Percentiles rank a stretch among this genome's conserved stretches.
Evolutionary conservation across 192 early-diverging fungal genomes (phyloP).

Genomic region (Allomyces macrogynus): DNA sequence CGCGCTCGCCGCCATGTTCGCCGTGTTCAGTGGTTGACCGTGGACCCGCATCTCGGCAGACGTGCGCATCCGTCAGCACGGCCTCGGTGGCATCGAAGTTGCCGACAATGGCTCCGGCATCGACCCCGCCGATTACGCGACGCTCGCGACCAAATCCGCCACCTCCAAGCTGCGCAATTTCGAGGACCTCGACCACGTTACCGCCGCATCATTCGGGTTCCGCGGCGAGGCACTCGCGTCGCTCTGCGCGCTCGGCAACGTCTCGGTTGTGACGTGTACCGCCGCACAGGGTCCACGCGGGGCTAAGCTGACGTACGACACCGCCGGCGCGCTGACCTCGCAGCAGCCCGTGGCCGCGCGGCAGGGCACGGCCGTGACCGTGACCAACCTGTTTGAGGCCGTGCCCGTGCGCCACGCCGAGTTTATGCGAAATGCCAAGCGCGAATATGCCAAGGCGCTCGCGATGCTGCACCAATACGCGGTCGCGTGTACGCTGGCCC

Average conservation of each 20-base stretch:
- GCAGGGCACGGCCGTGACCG: conserved; percentile 56
- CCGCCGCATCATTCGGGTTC: conserved; percentile 61
- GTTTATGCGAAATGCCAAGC: conserved; percentile 59
- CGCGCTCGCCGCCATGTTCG: neutral
- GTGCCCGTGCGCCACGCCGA: conserved; percentile 75
- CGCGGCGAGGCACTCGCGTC: conserved; percentile 84
- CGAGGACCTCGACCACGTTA: conserved; percentile 50
- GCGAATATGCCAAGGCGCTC: conserved; percentile 59
- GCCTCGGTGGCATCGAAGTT: conserved; percentile 51
- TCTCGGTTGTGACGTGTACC: conserved; percentile 28
- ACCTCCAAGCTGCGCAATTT: conserved; percentile 69
- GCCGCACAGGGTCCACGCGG: conserved; percentile 32
- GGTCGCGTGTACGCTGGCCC: conserved; percentile 42
- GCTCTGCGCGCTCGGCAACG: conserved; percentile 49
- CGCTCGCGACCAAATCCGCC: conserved; percentile 68
- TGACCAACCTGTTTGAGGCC: conserved; percentile 54
- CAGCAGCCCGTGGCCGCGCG: conserved; percentile 28
- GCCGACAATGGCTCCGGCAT: conserved; percentile 82
- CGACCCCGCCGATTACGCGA: conserved; percentile 27
- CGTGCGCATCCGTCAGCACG: conserved; percentile 60
- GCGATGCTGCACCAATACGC: conserved; percentile 67
- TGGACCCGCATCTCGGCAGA: conserved; percentile 16
- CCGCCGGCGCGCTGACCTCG: conserved; percentile 30
- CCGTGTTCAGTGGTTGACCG: neutral
- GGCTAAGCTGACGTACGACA: conserved; percentile 44